These are phyloP conservation scores for Fusarium napiforme DNA, from an alignment of 2,329 filamentous ascomycete species.

Conservation along the genomic window DNA sequence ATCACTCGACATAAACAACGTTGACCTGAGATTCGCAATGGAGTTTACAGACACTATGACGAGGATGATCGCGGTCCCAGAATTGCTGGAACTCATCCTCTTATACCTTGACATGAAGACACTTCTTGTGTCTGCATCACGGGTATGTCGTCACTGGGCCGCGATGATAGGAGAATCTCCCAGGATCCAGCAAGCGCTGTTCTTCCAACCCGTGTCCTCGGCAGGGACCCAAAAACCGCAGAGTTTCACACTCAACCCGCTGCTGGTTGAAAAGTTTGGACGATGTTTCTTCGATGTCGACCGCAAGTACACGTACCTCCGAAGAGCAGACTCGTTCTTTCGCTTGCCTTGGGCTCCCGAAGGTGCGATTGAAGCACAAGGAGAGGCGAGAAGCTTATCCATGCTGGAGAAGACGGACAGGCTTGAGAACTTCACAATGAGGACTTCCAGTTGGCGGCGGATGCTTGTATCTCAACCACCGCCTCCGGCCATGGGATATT, in stretches of 20 bases:
- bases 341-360: constrained; percentile 33
- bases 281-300: constrained; percentile 33
- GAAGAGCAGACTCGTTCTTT: constrained; percentile 33
- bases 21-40: neutral
- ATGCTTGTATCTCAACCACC: constrained; percentile 43
- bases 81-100: constrained; percentile 45
- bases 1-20: neutral
- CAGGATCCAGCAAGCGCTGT: constrained; percentile 23
- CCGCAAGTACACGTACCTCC: constrained; percentile 8
- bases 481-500: constrained; percentile 33
- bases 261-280: constrained; percentile 35
- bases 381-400: constrained; percentile 2
- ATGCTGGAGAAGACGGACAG: constrained; percentile 9
- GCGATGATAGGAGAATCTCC: constrained; percentile 15
- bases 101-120: constrained; percentile 42
- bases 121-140: constrained; percentile 40
- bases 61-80: constrained; percentile 21
- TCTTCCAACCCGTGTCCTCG: constrained; percentile 16
- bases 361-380: neutral
- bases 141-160: constrained; percentile 42
- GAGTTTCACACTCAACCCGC: constrained; percentile 17
- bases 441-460: constrained; percentile 37
- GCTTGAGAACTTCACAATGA: constrained; percentile 23
- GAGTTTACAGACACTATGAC: neutral
- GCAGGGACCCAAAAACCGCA: neutral